Percentiles rank a stretch among this genome's conserved stretches.
Evolutionary conservation across 2,329 filamentous ascomycete genomes (phyloP).

Genomic region (Aspergillus sp.): DNA sequence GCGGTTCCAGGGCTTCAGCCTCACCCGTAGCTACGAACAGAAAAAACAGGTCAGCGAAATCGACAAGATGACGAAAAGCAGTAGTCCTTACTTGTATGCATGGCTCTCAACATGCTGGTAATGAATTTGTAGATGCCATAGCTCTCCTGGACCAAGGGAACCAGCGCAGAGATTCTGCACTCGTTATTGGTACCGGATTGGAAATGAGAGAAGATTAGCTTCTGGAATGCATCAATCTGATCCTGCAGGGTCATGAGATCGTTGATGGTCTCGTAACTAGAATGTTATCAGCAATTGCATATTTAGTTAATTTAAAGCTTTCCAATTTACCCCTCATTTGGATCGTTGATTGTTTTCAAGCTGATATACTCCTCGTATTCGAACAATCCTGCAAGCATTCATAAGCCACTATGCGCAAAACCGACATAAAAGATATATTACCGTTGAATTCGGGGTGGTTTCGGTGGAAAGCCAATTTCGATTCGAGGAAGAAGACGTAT

Average conservation of each 20-base stretch:
- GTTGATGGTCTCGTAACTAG: constrained; percentile 79
- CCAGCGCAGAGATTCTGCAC: constrained; percentile 88
- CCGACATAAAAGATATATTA: constrained; percentile 9
- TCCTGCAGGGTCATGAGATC: constrained; percentile 96
- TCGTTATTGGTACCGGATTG: constrained; percentile 89
- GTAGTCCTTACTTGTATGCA: constrained; percentile 78
- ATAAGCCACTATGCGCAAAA: background rate
- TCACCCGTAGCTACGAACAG: constrained; percentile 71
- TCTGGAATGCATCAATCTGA: constrained; percentile 98
- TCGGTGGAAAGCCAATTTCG: constrained; percentile 93
- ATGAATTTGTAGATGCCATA: constrained; percentile 99
- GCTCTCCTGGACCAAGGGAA: constrained; percentile 92
- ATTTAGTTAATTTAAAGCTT: background rate
- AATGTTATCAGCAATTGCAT: constrained; percentile 14
- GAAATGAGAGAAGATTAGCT: constrained; percentile 97
- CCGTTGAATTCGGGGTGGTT: constrained; percentile 98
- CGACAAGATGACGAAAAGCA: background rate
- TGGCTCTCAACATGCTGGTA: constrained; percentile 96
- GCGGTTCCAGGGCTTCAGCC: constrained; percentile 82
- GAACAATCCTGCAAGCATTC: constrained; percentile 61
- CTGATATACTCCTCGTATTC: constrained; percentile 99
- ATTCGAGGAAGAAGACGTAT: constrained; percentile 92
- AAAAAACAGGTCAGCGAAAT: constrained; percentile 6
- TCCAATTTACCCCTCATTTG: constrained; percentile 75
- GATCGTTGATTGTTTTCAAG: constrained; percentile 95